These are phyloP conservation scores for Kurtzmaniella natalensis DNA, from an alignment of 1,139 yeast genomes.

Conservation along the genomic window DNA sequence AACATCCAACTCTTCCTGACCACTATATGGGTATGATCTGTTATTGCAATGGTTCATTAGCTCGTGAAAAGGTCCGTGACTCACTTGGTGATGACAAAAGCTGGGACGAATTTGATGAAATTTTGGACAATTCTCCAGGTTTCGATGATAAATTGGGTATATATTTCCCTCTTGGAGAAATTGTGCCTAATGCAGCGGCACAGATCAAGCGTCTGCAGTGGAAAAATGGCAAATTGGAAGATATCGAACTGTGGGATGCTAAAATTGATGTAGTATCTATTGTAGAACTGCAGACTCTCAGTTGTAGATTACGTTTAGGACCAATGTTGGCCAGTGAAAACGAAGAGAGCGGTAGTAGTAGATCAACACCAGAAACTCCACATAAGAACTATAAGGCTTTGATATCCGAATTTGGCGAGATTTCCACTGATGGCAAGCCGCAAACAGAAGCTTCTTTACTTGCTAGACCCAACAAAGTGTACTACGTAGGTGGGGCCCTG, in stretches of 20 bases:
- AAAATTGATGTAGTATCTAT: slow-evolving; percentile 74
- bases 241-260: slow-evolving; percentile 33
- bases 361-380: slow-evolving; percentile 6
- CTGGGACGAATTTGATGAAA: slow-evolving; percentile 67
- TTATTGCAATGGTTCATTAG: slow-evolving; percentile 86
- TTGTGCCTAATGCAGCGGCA: slow-evolving; percentile 74
- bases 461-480: slow-evolving; percentile 64
- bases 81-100: slow-evolving; percentile 44
- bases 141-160: slow-evolving; percentile 59
- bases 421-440: slow-evolving; percentile 47
- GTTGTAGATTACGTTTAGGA: slow-evolving; percentile 75
- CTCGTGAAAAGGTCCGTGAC: slow-evolving; percentile 75
- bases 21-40: slow-evolving; percentile 95
- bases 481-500: slow-evolving; percentile 87
- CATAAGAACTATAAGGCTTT: slow-evolving; percentile 21
- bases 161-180: slow-evolving; percentile 85
- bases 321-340: slow-evolving; percentile 48
- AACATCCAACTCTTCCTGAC: slow-evolving; percentile 74
- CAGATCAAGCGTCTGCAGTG: slow-evolving; percentile 50
- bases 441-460: slow-evolving; percentile 41
- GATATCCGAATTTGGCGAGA: slow-evolving; percentile 33
- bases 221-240: slow-evolving; percentile 18
- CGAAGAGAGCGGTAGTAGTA: slow-evolving; percentile 10
- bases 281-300: slow-evolving; percentile 81
- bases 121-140: slow-evolving; percentile 36